Base-by-base conservation (phyloP, 495 filamentous ascomycete species). In the Astrothelium macrocarpum region DNA sequence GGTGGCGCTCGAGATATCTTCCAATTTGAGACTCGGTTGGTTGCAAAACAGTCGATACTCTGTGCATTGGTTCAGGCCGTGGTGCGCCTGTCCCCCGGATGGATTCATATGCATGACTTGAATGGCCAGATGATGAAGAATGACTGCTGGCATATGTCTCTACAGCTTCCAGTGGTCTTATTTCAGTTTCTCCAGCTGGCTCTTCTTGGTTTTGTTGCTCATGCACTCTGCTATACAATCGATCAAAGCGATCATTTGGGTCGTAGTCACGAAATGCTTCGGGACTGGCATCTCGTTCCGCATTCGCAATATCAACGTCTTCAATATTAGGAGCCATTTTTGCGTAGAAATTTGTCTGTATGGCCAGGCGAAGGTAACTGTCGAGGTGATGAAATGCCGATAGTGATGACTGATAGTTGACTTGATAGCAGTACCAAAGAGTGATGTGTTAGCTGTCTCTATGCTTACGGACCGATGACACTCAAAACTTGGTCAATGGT, bases 1-100 rank as follows among this genome's bases (percentile, higher is more conserved):
- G 69, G 59, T 71, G 69, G 14, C 69, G 64, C 39, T 71, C 69
- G 4, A 71, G 62, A 59, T 68, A 70, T 23, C 59, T 56, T 56
- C 49, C 49, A 20, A 56, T 56, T 56, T 56, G 49, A 9, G 49
- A 28, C 3, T 56, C 49, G 9, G 49, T 56, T 16, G 49, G 49
- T 20, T 56, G 49, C 11, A 56, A 28, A 9, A 56, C 49, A 25
- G 49, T 56, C 2, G 23, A 28, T 16, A 5, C 49, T 29, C 49
- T 4, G 29, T 56, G 49, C 9, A 56, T 25, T 5, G 49, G 11
- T 28, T 29, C 7, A n/a, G 49, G 20, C 29, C 49, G 49, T 26
- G 49, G 29, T 29, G 49, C 4, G 23, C 9, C 29, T 28, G 23
- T 25, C 16, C 49, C 49, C 25, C 49, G 49, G 29, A 56, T 56